phyloP scores from a whole-genome alignment of 257 asterid species.

The Solanum chiquidenum region DNA sequence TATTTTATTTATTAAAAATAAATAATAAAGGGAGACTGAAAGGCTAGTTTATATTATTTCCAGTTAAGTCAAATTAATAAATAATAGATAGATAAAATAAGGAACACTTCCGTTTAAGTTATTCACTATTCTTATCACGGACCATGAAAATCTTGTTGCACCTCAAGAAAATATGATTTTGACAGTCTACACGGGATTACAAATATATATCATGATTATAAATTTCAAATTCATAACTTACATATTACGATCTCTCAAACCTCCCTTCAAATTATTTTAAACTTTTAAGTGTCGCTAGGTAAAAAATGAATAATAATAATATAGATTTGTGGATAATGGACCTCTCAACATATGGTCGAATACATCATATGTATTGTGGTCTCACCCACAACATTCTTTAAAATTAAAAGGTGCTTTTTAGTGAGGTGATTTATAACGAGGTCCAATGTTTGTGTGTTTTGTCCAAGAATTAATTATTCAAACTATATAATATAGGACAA shows the following conservation, averaged over 20 bases:
- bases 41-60: background rate
- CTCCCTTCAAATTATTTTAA: background rate
- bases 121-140: no score
- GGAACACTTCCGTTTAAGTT: no score
- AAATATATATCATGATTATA: background rate
- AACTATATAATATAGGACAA: background rate
- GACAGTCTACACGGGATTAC: rapidly evolving
- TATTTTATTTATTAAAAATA: background rate
- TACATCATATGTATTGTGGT: background rate
- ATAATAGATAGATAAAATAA: no score
- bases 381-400: no score
- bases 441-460: background rate
- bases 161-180: background rate
- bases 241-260: no score
- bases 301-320: no score
- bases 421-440: background rate
- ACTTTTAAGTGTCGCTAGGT: no score
- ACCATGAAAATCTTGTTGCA: no score
- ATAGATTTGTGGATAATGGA: no score
- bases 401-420: no score
- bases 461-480: background rate
- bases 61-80: no score
- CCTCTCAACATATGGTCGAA: background rate
- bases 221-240: no score
- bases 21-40: background rate